Evolutionary conservation across 352 stramenopile genomes (phyloP), one percentile per base, ranked within the genome.

Genomic region (Phytophthora fragariae): DNA sequence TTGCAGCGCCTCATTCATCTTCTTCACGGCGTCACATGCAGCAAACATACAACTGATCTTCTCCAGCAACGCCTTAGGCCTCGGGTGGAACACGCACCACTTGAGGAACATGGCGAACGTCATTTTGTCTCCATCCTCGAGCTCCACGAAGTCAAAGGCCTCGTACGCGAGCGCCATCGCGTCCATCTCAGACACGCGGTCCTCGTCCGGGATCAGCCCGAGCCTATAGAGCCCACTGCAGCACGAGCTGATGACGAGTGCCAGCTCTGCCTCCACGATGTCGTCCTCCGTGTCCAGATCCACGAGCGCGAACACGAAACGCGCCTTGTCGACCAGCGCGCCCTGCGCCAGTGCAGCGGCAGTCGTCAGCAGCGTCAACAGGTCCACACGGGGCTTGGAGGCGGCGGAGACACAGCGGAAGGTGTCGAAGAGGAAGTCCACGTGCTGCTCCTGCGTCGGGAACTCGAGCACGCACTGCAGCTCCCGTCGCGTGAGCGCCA

Each of bases 231-330:
- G 57, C 0, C 86, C 88, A 11, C 84, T 69, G 39, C 62, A 82
- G 49, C 79, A 90, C 7, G 83, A 69, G 11, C 80, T 81, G n/a
- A 95, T 74, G 3, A 91, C 64, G 56, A 95, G 78, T 27, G 83
- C 86, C 52, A 95, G 73, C 69, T 93, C 86, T 35, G 85, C 78
- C 63, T 92, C 84, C 64, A 86, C 79, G 47, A 92, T 86, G 62
- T 94, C 88, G 70, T 94, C 88, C 56, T 94, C 88, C 1, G 74
- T 84, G 61, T 94, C 86, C 52, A 94, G 72, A 62, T 93, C 88
- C 44, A 92, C 83, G 53, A 93, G 76, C 41, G 77, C 56, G 69
- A 94, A 94, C 2, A 94, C 63, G 37, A 93, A 85, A 17, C 70
- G 73, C 53, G 77, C 77, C 59, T 89, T 91, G 37, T 83, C 80